Base-by-base conservation (phyloP, 164 flowering plant genomes). In the Nymphaea colorata region DNA sequence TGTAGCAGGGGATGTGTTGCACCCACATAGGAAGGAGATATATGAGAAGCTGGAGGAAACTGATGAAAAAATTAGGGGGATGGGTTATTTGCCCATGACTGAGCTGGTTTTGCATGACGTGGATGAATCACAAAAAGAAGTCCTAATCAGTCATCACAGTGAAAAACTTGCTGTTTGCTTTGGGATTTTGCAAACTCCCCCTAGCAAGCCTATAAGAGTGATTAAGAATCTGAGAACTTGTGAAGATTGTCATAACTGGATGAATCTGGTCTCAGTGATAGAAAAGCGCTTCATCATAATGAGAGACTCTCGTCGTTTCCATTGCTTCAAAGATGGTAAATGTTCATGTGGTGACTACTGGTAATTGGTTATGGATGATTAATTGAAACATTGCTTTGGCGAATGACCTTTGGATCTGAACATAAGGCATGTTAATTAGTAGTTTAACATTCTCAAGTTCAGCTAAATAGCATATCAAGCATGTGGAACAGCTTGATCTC, bases 341-440 rank as follows among this genome's bases (percentile, higher is more conserved):
- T 76, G 81, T 68, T 78, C 76, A 16, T 78, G 81, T n/a, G 43
- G 68, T 55, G 81, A 73, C 73, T 78, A 72, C 69, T 78, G 79
- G 79, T 76, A 75, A 12, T 6, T 42, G 15, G 63, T 25, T 7
- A 25, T 25, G 6, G 44, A 65, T 65, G 42, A 42, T 64, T 42
- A 25, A 25, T 25, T 25, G 36, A 25, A 25, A 25, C 36, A 25
- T 25, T 25, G 36, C 36, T 25, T 25, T 25, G 36, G 36, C 36
- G 36, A 25, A 25, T 25, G 36, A 25, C 36, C 36, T 25, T 25
- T 25, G 36, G 1, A 25, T 25, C 36, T 25, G 36, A 25, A 25
- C 36, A 25, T 25, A 25, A 25, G 36, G 36, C 36, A 25, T 25
- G 36, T 25, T 25, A 25, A 25, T 25, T 25, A 25, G 36, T 25